These are phyloP conservation scores for Cystobasidium tubakii DNA, from an alignment of 768 basidiomycete species.

Conservation along the genomic window DNA sequence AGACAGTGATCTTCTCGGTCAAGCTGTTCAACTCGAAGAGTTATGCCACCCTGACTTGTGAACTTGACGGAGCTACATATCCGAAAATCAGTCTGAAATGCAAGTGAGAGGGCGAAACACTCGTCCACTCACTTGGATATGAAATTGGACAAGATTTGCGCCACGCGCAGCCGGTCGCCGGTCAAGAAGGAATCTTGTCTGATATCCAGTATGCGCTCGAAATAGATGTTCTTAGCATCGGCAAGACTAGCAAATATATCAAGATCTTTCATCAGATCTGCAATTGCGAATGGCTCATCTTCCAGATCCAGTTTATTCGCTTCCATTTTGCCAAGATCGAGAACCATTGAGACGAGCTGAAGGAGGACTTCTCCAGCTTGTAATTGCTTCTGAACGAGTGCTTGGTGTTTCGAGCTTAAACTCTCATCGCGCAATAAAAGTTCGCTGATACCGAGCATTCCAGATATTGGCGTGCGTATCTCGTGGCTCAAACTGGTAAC, in stretches of 20 bases:
- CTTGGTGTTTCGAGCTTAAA: constrained; percentile 30
- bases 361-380: constrained; percentile 41
- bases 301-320: constrained; percentile 43
- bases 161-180: constrained; percentile 81
- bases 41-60: constrained; percentile 54
- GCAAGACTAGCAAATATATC: constrained; percentile 94
- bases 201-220: constrained; percentile 87
- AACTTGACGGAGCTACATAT: constrained; percentile 89
- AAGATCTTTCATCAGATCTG: constrained; percentile 84
- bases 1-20: constrained; percentile 60
- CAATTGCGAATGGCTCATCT: constrained; percentile 36
- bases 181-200: constrained; percentile 58
- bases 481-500: constrained; percentile 39
- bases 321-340: constrained; percentile 44
- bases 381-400: constrained; percentile 37
- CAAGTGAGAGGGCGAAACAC: not conserved
- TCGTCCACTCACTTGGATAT: constrained; percentile 48
- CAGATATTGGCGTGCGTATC: constrained; percentile 36
- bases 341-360: constrained; percentile 42
- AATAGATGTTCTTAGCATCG: constrained; percentile 85
- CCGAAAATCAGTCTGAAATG: too few relatives aligned
- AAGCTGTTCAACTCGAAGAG: constrained; percentile 48
- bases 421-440: constrained; percentile 38
- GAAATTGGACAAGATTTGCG: constrained; percentile 72
- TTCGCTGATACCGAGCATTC: constrained; percentile 40